Percentiles rank a stretch among this genome's conserved stretches.
These are phyloP conservation scores for Myxozyma udenii DNA, from an alignment of 805 yeast species.

Conservation along the genomic window DNA sequence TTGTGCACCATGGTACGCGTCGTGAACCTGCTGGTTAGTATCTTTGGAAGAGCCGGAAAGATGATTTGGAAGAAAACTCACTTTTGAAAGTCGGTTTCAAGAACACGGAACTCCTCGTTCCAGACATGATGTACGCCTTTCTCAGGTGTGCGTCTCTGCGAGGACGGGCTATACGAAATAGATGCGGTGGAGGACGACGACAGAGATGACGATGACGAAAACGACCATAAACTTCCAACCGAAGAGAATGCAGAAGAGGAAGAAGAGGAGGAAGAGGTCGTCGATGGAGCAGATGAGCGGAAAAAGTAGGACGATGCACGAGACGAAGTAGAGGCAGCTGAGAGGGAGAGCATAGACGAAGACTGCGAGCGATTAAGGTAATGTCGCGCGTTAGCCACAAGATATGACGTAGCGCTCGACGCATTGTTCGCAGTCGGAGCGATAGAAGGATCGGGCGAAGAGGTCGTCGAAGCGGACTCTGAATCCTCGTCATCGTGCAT, in stretches of 20 bases:
- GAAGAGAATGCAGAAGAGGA: slow-evolving; percentile 24
- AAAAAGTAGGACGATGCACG: slow-evolving; percentile 7
- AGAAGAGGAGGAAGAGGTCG: slow-evolving; percentile 13
- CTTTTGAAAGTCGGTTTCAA: slow-evolving; percentile 35
- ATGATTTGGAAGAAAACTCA: slow-evolving; percentile 17
- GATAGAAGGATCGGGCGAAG: neutral
- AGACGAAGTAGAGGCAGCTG: neutral
- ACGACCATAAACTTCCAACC: slow-evolving; percentile 8
- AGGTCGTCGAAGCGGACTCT: neutral
- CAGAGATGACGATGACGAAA: slow-evolving; percentile 3
- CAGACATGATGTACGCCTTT: slow-evolving; percentile 14
- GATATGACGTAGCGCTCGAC: too few relatives aligned
- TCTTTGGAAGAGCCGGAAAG: neutral
- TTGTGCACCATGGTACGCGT: slow-evolving; percentile 36
- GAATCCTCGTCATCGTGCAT: neutral
- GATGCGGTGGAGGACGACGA: neutral
- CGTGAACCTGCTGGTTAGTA: slow-evolving; percentile 17
- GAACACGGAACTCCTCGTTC: slow-evolving; percentile 31
- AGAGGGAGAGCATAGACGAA: slow-evolving; percentile 4
- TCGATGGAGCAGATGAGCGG: slow-evolving; percentile 11
- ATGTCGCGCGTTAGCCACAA: neutral
- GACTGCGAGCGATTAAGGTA: slow-evolving; percentile 8
- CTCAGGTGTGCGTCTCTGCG: neutral
- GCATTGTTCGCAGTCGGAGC: too few relatives aligned
- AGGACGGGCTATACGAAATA: neutral